Evolutionary conservation across 495 filamentous ascomycete genomes (phyloP), one percentile per base, ranked within the genome.

Genomic region (Aspergillus egyptiacus): DNA sequence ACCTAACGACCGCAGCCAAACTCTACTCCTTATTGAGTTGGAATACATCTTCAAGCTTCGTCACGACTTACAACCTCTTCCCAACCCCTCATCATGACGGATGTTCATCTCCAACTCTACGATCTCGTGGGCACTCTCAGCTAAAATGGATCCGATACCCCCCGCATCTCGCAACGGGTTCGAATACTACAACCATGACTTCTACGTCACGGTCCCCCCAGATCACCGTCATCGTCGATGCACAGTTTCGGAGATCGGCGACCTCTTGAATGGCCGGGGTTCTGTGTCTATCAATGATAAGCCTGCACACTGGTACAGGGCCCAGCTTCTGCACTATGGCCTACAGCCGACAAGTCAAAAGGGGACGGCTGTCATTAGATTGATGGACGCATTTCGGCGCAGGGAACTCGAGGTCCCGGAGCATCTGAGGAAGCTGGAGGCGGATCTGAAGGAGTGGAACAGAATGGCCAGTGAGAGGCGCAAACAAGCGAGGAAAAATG

Each of bases 301-400:
- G 23, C 68, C 73, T 0, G 72, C 64, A 6, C 76, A 78, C 47
- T 82, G 72, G 74, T 82, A 77, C 41, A 71, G 76, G 46, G 78
- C 78, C 3, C 78, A 83, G 44, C 66, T 81, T 17, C 55, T 80
- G 2, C 78, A 84, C 44, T 81, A 81, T 61, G 78, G 77, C 3
- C 58, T 84, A 0, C 67, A 60, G 13, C 66, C 66, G 0, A 77
- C 74, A 30, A 77, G 76, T 54, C 66, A 65, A 23, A 80, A 82
- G 55, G 73, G 73, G 5, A 71, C 69, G 0, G 77, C 79, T 17
- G 75, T 79, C 58, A 75, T 77, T 69, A 61, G 77, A 23, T 62
- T 84, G 5, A 67, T 71, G 24, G 73, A 79, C 47, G 74, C 73
- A 15, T 51, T 81, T 39, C 73, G 73, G 38, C 46, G 47, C 14